Evolutionary conservation across 2,329 filamentous ascomycete species (phyloP).

Genomic region (Mycocentrospora acerina): DNA sequence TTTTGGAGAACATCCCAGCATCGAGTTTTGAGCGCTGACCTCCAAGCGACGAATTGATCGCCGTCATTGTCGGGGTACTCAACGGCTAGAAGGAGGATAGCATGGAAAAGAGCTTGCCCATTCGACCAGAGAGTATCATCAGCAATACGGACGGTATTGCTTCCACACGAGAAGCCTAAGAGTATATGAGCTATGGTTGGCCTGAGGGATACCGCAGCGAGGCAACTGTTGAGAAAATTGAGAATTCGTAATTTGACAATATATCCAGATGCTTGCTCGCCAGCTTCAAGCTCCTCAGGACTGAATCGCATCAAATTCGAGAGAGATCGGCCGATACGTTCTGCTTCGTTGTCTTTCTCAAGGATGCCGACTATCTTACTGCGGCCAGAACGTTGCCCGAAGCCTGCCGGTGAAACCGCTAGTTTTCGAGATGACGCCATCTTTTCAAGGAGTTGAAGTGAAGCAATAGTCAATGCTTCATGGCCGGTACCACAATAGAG

Average conservation of each 20-base stretch:
- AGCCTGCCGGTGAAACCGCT: slow-evolving; percentile 67
- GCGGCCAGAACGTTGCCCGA: slow-evolving; percentile 64
- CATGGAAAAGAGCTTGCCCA: slow-evolving; percentile 79
- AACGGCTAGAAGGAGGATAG: slow-evolving; percentile 70
- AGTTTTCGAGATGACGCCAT: slow-evolving; percentile 82
- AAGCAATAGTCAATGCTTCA: slow-evolving; percentile 74
- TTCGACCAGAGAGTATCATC: slow-evolving; percentile 69
- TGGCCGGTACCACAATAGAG: slow-evolving; percentile 85
- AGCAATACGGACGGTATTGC: slow-evolving; percentile 68
- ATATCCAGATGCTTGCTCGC: slow-evolving; percentile 70
- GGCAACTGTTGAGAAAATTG: slow-evolving; percentile 79
- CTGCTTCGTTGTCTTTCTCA: slow-evolving; percentile 76
- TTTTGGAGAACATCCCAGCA: slow-evolving; percentile 67
- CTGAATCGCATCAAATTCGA: slow-evolving; percentile 66
- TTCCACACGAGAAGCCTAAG: slow-evolving; percentile 80
- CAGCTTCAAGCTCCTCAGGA: slow-evolving; percentile 71
- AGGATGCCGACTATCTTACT: slow-evolving; percentile 89
- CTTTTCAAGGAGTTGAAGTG: slow-evolving; percentile 80
- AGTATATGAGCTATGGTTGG: slow-evolving; percentile 90
- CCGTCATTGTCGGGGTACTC: slow-evolving; percentile 65
- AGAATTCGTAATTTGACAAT: slow-evolving; percentile 81
- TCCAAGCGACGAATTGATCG: slow-evolving; percentile 43
- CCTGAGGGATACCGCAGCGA: slow-evolving; percentile 71
- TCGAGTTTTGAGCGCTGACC: slow-evolving; percentile 45
- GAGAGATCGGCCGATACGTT: slow-evolving; percentile 75